These are phyloP conservation scores for Populus davidiana DNA, from an alignment of 345 rosid species.

Conservation along the genomic window DNA sequence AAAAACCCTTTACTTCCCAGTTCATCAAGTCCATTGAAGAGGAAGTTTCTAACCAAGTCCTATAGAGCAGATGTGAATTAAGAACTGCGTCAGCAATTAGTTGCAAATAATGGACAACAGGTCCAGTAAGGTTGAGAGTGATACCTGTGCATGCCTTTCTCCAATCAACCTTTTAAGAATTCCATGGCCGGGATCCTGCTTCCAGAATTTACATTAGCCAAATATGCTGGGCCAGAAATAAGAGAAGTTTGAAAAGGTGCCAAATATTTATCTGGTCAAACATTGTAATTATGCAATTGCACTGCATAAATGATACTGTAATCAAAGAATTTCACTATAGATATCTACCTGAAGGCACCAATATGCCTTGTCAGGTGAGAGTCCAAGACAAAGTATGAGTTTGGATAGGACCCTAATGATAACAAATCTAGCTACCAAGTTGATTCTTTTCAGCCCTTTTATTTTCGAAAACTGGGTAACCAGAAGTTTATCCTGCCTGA, in stretches of 20 bases:
- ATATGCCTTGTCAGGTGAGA: neutral
- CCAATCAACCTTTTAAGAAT: slow-evolving; percentile 55
- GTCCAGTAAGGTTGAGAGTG: neutral
- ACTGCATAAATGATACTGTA: neutral
- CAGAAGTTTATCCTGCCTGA: too few species aligned
- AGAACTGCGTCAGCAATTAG: neutral
- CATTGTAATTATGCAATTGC: neutral
- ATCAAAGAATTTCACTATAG: neutral
- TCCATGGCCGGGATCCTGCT: slow-evolving; percentile 68
- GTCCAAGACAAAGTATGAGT: neutral
- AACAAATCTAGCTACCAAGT: neutral
- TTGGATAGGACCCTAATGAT: neutral
- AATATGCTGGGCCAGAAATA: neutral
- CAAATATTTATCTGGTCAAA: neutral
- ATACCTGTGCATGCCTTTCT: slow-evolving; percentile 53
- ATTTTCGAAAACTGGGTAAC: too few species aligned
- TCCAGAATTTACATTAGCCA: slow-evolving; percentile 11
- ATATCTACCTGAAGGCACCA: neutral
- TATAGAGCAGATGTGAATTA: slow-evolving; percentile 20
- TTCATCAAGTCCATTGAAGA: slow-evolving; percentile 64
- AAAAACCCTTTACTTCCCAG: slow-evolving; percentile 69
- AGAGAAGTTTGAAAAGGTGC: neutral
- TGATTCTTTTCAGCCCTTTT: neutral
- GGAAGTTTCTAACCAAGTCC: slow-evolving; percentile 71
- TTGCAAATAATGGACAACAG: neutral